These are phyloP conservation scores for Dictyostelium brefeldianum DNA, from an alignment of 78 protist species.

Conservation along the genomic window DNA sequence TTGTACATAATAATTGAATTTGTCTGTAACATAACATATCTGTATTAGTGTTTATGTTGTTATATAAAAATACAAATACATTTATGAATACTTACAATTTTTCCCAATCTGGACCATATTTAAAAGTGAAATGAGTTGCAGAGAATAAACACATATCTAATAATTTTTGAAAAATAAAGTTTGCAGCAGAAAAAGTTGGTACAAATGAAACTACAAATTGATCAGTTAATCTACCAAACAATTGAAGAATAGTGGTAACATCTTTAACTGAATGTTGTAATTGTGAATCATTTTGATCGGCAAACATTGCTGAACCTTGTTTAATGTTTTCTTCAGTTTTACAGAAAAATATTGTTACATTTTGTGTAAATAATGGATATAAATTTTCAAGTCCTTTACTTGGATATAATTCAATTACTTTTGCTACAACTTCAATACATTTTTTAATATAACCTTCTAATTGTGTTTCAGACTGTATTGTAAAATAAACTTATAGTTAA, in stretches of 20 bases:
- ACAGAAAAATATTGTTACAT: constrained; percentile 61
- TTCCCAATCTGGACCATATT: constrained; percentile 43
- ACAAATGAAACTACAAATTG: constrained; percentile 48
- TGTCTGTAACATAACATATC: constrained; percentile 17
- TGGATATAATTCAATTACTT: constrained; percentile 69
- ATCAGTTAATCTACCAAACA: constrained; percentile 39
- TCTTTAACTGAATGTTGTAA: constrained; percentile 39
- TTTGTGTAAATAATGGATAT: constrained; percentile 59
- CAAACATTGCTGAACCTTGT: constrained; percentile 18
- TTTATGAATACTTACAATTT: constrained; percentile 15
- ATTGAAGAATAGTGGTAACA: constrained; percentile 32
- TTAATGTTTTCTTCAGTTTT: constrained; percentile 42
- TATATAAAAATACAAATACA: no score
- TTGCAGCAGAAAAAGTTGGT: constrained; percentile 45
- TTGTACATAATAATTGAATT: constrained; percentile 27
- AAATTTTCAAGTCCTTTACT: constrained; percentile 45
- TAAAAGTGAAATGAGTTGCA: not conserved
- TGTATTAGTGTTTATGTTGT: not conserved
- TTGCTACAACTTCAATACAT: constrained; percentile 39
- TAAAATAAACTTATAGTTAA: not conserved
- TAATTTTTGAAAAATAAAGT: constrained; percentile 38
- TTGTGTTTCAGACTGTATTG: constrained; percentile 11
- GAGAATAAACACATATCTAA: constrained; percentile 55
- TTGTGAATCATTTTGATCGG: constrained; percentile 7
- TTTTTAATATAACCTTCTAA: constrained; percentile 28